Percentiles rank a stretch among this genome's conserved stretches.
These are phyloP conservation scores for Sugiyamaella marilandica DNA, from an alignment of 805 yeast genomes.

Conservation along the genomic window DNA sequence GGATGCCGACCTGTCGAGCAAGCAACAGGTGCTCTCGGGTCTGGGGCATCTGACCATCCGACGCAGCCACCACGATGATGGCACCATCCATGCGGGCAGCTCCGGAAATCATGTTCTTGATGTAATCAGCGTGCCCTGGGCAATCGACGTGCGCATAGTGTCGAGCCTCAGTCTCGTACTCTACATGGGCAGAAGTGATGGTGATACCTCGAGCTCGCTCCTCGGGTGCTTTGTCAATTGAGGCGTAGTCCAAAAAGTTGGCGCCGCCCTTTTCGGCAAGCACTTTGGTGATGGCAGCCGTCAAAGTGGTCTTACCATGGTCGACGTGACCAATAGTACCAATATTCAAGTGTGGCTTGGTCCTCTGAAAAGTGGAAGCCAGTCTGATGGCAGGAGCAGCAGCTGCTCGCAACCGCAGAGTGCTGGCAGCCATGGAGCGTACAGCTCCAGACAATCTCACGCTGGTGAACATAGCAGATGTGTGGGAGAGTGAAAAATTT, in stretches of 20 bases:
- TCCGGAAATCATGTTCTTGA: constrained; percentile 98
- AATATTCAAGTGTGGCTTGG: constrained; percentile 93
- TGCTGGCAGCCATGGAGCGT: constrained; percentile 6
- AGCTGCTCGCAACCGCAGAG: constrained; percentile 6
- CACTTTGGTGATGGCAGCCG: constrained; percentile 98
- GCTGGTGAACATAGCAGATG: not conserved
- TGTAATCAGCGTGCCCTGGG: constrained; percentile 98
- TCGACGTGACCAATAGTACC: constrained; percentile 99
- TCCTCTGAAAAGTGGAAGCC: constrained; percentile 71
- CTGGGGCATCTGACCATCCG: constrained; percentile 99
- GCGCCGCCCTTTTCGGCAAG: constrained; percentile 88
- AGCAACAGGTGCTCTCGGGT: constrained; percentile 97
- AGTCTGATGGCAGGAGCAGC: constrained; percentile 12
- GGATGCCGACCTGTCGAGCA: constrained; percentile 99
- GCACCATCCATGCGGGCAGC: constrained; percentile 99
- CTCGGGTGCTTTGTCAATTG: constrained; percentile 97
- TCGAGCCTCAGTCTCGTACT: constrained; percentile 90
- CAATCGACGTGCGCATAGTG: constrained; percentile 98
- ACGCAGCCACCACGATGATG: constrained; percentile 96
- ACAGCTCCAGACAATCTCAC: constrained; percentile 3
- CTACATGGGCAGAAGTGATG: constrained; percentile 96
- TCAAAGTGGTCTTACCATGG: constrained; percentile 97
- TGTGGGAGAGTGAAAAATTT: constrained; percentile 1
- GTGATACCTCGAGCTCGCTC: constrained; percentile 99
- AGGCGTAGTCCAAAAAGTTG: constrained; percentile 81